These are phyloP conservation scores for Friedmanniomyces endolithicus DNA, from an alignment of 495 filamentous ascomycete species.

Conservation along the genomic window DNA sequence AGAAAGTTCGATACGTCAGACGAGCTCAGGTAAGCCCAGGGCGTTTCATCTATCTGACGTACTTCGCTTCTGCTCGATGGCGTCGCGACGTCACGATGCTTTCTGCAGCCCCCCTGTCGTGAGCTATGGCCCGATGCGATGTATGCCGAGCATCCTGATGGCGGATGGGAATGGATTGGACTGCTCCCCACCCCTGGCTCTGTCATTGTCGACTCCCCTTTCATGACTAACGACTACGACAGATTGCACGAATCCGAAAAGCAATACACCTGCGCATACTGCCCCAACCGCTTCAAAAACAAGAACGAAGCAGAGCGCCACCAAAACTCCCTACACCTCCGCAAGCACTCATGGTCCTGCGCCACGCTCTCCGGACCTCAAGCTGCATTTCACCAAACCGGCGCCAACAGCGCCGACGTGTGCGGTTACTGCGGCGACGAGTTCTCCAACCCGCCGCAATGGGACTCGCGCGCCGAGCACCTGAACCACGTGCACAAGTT, in stretches of 20 bases:
- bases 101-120: no score
- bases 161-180: not conserved
- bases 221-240: not conserved
- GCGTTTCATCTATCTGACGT: not conserved
- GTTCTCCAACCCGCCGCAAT: slow-evolving; percentile 68
- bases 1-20: slow-evolving; percentile 88
- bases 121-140: no score
- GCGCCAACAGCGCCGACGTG: slow-evolving; percentile 52
- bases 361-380: slow-evolving; percentile 62
- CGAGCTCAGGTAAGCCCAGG: slow-evolving; percentile 62
- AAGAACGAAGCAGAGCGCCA: slow-evolving; percentile 98
- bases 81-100: no score
- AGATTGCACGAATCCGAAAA: slow-evolving; percentile 86
- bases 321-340: slow-evolving; percentile 89
- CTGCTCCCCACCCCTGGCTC: not conserved
- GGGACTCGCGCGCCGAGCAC: slow-evolving; percentile 75
- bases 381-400: slow-evolving; percentile 66
- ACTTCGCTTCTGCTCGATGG: no score
- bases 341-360: slow-evolving; percentile 96
- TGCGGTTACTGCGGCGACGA: slow-evolving; percentile 96
- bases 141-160: not conserved
- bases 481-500: slow-evolving; percentile 88
- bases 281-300: slow-evolving; percentile 95
- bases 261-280: slow-evolving; percentile 86
- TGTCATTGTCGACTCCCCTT: not conserved